These are phyloP conservation scores for Senna tora DNA, from an alignment of 306 rosid genomes.

Conservation along the genomic window DNA sequence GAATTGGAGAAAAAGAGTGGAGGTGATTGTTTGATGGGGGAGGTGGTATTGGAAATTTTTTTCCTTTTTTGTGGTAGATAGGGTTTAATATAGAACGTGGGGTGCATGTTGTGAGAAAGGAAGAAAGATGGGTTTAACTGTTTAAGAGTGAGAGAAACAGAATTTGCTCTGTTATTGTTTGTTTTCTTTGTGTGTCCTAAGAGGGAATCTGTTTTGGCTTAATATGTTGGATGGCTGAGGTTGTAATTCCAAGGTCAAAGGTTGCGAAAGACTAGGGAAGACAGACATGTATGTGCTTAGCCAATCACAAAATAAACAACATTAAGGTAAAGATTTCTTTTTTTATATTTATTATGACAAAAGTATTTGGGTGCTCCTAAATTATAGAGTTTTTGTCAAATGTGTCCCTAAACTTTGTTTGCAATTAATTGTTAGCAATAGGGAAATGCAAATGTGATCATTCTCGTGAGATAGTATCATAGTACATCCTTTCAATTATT, in stretches of 20 bases:
- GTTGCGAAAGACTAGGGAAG: conserved; percentile 50
- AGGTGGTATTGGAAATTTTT: conserved; percentile 32
- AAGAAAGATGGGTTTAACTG: conserved; percentile 39
- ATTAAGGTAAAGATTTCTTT: background rate
- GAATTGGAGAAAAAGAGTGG: conserved; percentile 49
- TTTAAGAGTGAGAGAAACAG: conserved; percentile 41
- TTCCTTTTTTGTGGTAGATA: conserved; percentile 40
- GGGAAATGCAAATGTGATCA: too few species aligned
- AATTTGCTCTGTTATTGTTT: conserved; percentile 26
- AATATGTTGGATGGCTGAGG: conserved; percentile 57
- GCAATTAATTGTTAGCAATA: too few species aligned
- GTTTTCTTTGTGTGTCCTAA: conserved; percentile 23
- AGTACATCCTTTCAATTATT: too few species aligned
- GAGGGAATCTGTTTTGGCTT: conserved; percentile 26
- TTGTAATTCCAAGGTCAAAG: conserved; percentile 60
- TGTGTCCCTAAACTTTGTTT: too few species aligned
- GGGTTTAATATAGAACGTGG: conserved; percentile 60
- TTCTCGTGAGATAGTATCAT: too few species aligned
- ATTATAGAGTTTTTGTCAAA: too few species aligned
- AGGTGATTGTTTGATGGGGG: conserved; percentile 44
- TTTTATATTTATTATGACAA: background rate
- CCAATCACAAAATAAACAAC: background rate
- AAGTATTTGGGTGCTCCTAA: too few species aligned
- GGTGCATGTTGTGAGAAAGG: conserved; percentile 74
- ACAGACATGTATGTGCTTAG: conserved; percentile 47